Evolutionary conservation across 2,329 filamentous ascomycete genomes (phyloP).

Genomic region (Tricladium varicosporioides): DNA sequence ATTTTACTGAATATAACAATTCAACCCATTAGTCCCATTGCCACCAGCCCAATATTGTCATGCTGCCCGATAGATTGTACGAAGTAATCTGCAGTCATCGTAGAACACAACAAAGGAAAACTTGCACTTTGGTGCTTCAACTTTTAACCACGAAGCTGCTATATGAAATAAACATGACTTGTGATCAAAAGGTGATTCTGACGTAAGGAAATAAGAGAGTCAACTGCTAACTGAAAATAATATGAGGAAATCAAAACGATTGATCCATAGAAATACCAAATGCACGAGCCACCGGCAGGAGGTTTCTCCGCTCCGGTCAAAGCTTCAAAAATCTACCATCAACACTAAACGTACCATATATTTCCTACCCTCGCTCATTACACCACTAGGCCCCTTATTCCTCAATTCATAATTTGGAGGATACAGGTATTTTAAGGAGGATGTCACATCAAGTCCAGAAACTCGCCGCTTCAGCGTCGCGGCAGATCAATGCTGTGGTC

Average conservation of each 20-base stretch:
- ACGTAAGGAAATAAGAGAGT: not conserved
- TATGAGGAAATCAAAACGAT: not conserved
- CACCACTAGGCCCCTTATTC: not conserved
- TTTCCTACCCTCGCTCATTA: not conserved
- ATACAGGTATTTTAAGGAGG: not conserved
- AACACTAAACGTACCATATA: not conserved
- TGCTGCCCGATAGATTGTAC: too few species aligned
- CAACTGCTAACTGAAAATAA: not conserved
- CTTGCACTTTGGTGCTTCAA: too few species aligned
- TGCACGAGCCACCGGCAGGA: not conserved
- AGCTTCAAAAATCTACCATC: not conserved
- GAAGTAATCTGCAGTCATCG: too few species aligned
- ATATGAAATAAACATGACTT: too few species aligned
- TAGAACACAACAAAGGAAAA: too few species aligned
- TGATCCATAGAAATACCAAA: too few species aligned
- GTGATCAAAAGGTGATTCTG: too few species aligned
- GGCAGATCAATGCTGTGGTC: conserved; percentile 51
- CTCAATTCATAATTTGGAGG: not conserved
- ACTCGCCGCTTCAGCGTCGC: conserved; percentile 9
- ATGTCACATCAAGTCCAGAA: conserved; percentile 12
- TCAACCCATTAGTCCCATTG: too few species aligned
- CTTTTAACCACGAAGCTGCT: too few species aligned
- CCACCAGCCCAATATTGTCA: too few species aligned
- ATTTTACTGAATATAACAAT: too few species aligned
- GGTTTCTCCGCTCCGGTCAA: not conserved